phyloP scores from a whole-genome alignment of 306 rosid genomes.

The Vigna nakashimae region DNA sequence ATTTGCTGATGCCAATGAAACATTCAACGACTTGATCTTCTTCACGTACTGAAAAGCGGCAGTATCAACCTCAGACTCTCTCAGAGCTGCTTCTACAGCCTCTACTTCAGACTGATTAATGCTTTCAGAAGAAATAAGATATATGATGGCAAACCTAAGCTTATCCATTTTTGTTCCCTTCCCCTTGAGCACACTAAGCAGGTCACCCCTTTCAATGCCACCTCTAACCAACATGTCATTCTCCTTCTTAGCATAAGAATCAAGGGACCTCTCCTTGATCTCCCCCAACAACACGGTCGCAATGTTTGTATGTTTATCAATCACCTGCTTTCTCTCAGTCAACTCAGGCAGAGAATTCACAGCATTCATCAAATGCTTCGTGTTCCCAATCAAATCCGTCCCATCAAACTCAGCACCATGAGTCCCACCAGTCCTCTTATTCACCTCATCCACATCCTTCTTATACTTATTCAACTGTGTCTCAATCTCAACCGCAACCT shows the following conservation, averaged over 20 bases:
- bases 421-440: slow-evolving; percentile 85
- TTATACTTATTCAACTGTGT: slow-evolving; percentile 85
- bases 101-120: slow-evolving; percentile 85
- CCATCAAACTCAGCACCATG: slow-evolving; percentile 91
- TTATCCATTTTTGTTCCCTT: slow-evolving; percentile 91
- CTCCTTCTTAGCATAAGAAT: slow-evolving; percentile 92
- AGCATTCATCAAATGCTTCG: slow-evolving; percentile 96
- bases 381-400: slow-evolving; percentile 91
- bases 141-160: slow-evolving; percentile 92
- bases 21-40: slow-evolving; percentile 89
- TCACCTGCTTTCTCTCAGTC: slow-evolving; percentile 92
- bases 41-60: slow-evolving; percentile 96
- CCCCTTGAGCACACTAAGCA: slow-evolving; percentile 73
- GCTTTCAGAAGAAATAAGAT: slow-evolving; percentile 82
- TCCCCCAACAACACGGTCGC: slow-evolving; percentile 93
- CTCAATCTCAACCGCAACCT: slow-evolving; percentile 96
- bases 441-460: slow-evolving; percentile 96
- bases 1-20: slow-evolving; percentile 81
- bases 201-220: slow-evolving; percentile 82
- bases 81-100: slow-evolving; percentile 84
- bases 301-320: slow-evolving; percentile 95
- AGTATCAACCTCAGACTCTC: slow-evolving; percentile 82
- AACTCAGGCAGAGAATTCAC: slow-evolving; percentile 95
- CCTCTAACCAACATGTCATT: slow-evolving; percentile 93
- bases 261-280: slow-evolving; percentile 96